These are phyloP conservation scores for Ceratopteris richardii DNA, from an alignment of 75 land plant genomes.

Conservation along the genomic window DNA sequence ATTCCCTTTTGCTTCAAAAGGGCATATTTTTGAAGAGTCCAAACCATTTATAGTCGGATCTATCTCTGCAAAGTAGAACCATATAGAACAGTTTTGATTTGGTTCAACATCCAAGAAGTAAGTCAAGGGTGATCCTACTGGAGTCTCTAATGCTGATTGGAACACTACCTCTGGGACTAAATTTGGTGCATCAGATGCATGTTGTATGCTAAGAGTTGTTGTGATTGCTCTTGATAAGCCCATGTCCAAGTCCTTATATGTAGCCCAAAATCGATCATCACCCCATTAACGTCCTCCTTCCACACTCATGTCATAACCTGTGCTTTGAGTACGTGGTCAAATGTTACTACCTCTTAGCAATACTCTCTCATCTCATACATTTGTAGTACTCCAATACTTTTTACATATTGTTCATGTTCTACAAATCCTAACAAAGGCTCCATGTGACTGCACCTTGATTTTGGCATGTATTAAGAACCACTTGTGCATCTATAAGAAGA, in stretches of 20 bases:
- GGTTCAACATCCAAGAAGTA: conserved; percentile 70
- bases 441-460: no score
- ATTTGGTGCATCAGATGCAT: conserved; percentile 51
- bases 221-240: conserved; percentile 20
- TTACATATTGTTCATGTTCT: no score
- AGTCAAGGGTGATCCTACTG: conserved; percentile 28
- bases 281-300: no score
- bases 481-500: no score
- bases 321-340: no score
- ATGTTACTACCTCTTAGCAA: no score
- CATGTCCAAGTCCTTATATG: conserved; percentile 23
- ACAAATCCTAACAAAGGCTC: no score
- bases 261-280: conserved; percentile 79
- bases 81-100: conserved; percentile 69
- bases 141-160: conserved; percentile 54
- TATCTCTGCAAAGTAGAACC: conserved; percentile 96
- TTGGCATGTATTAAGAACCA: no score
- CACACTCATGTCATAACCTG: no score
- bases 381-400: no score
- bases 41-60: conserved; percentile 33
- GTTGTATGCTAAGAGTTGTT: conserved; percentile 28
- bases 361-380: no score
- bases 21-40: conserved; percentile 38
- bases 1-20: conserved; percentile 33
- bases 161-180: conserved; percentile 71